A percentile compares a stretch with the other conserved stretches of the same genome.
Evolutionary conservation across 495 filamentous ascomycete genomes (phyloP).

Genomic region (Penicillium lividum): DNA sequence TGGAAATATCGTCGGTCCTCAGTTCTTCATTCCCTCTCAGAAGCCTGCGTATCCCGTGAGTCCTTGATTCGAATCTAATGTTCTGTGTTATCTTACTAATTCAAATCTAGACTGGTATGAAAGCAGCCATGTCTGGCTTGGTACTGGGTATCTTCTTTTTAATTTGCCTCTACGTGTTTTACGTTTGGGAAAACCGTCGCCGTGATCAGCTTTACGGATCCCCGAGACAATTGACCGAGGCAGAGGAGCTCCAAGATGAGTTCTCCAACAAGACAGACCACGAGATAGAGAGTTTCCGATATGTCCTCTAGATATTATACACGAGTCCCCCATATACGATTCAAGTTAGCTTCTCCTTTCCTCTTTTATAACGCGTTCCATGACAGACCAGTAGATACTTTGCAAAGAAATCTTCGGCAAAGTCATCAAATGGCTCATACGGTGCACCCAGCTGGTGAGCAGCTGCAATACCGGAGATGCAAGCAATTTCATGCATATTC

Average conservation of each 20-base stretch:
- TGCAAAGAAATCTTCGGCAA: conserved; percentile 57
- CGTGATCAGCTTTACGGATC: conserved; percentile 29
- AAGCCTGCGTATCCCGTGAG: conserved; percentile 38
- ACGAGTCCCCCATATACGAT: not conserved
- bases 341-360: conserved; percentile 16
- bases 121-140: conserved; percentile 31
- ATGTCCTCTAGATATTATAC: conserved; percentile 22
- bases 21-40: conserved; percentile 35
- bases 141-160: conserved; percentile 30
- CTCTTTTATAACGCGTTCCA: conserved; percentile 45
- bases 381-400: conserved; percentile 57
- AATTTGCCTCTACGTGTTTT: conserved; percentile 25
- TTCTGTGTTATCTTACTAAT: not conserved
- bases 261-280: conserved; percentile 35
- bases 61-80: conserved; percentile 2
- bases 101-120: conserved; percentile 28
- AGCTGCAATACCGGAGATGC: conserved; percentile 75
- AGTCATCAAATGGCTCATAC: conserved; percentile 67
- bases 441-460: conserved; percentile 74
- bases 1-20: conserved; percentile 42
- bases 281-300: conserved; percentile 36
- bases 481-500: conserved; percentile 82
- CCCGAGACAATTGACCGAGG: conserved; percentile 22
- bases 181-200: conserved; percentile 28
- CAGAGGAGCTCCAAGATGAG: conserved; percentile 30